phyloP scores from a whole-genome alignment of 345 rosid species.

The Odontarrhena argentea region DNA sequence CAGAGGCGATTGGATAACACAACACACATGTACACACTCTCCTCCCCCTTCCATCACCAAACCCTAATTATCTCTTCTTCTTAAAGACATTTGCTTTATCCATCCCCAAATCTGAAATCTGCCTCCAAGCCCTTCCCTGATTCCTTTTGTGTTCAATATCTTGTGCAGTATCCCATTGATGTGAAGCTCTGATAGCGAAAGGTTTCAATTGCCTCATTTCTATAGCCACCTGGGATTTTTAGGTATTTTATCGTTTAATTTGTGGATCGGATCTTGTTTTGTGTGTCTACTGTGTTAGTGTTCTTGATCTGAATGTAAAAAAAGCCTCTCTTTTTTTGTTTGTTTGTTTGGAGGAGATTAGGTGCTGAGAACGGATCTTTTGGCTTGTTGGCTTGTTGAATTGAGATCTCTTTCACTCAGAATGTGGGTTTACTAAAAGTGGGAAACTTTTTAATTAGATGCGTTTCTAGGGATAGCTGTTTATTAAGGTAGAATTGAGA shows the following conservation, averaged over 20 bases:
- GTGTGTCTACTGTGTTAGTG: background rate
- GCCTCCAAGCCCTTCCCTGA: background rate
- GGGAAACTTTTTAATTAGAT: conserved; percentile 18
- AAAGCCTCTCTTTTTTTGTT: background rate
- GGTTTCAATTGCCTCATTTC: background rate
- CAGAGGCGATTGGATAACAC: conserved; percentile 38
- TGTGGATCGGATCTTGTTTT: conserved; percentile 10
- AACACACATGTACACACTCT: conserved; percentile 19
- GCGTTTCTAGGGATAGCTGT: conserved; percentile 3
- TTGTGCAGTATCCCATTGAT: conserved; percentile 18
- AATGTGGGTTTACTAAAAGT: conserved; percentile 29
- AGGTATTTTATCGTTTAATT: background rate
- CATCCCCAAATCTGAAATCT: conserved; percentile 29
- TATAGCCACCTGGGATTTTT: background rate
- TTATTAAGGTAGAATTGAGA: conserved; percentile 13
- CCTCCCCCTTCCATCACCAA: conserved; percentile 22
- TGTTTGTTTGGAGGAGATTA: conserved; percentile 5
- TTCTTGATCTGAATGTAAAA: conserved; percentile 25
- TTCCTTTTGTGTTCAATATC: conserved; percentile 9
- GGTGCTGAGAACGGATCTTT: conserved; percentile 5
- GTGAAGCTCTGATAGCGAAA: conserved; percentile 12
- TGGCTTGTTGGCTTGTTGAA: background rate
- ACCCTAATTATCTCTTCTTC: conserved; percentile 39
- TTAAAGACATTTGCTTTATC: conserved; percentile 23
- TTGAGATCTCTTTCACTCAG: conserved; percentile 8